These are phyloP conservation scores for Macrocybe gigantea DNA, from an alignment of 768 basidiomycete species.

Conservation along the genomic window DNA sequence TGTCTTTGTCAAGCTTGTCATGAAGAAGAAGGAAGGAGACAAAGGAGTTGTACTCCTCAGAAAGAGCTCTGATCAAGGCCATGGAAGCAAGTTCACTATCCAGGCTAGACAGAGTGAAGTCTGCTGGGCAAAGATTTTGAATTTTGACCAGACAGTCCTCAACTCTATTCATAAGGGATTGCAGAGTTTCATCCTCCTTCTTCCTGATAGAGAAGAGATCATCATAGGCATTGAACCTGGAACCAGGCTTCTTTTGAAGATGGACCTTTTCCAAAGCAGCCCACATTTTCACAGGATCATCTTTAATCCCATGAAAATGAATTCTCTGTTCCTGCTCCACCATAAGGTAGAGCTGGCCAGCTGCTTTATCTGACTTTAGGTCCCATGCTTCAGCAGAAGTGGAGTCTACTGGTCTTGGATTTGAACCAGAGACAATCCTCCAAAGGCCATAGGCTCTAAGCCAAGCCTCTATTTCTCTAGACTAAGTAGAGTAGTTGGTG, in stretches of 20 bases:
- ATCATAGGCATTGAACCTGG: slow-evolving; percentile 6
- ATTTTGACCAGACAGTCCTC: slow-evolving; percentile 11
- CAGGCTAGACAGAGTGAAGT: slow-evolving; percentile 7
- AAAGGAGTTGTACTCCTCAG: slow-evolving; percentile 11
- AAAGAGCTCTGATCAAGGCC: slow-evolving; percentile 15
- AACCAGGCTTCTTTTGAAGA: background rate
- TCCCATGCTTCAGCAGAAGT: no score
- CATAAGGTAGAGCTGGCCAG: no score
- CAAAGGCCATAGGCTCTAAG: no score
- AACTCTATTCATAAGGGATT: slow-evolving; percentile 8
- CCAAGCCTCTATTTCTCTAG: no score
- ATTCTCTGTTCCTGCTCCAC: no score
- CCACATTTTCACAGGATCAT: no score
- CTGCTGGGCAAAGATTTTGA: slow-evolving; percentile 9
- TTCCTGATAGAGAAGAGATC: slow-evolving; percentile 10
- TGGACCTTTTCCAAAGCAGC: background rate
- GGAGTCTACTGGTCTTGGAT: no score
- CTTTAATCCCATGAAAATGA: no score
- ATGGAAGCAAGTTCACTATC: slow-evolving; percentile 16
- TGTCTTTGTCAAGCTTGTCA: background rate
- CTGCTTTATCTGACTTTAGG: no score
- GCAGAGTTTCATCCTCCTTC: slow-evolving; percentile 11
- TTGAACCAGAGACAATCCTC: no score
- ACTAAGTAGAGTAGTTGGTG: no score
- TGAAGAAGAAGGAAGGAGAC: slow-evolving; percentile 1